Evolutionary conservation across 2,329 filamentous ascomycete genomes (phyloP).

Genomic region (Celoporthe dispersa): DNA sequence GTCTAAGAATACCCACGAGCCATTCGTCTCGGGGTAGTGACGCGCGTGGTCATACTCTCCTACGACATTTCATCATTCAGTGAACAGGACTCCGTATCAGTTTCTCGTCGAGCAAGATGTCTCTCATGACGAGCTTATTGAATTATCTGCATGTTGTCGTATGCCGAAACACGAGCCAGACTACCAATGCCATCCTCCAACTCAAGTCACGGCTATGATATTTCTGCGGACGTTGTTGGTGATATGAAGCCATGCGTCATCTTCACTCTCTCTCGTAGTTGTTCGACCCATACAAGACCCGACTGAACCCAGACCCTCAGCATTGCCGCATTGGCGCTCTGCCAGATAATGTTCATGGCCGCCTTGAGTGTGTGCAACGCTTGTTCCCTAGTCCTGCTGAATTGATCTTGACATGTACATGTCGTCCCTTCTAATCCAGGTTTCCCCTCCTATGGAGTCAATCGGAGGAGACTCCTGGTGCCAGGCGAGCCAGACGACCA

Average conservation of each 20-base stretch:
- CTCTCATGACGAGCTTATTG: neutral
- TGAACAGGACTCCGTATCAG: neutral
- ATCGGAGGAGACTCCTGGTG: neutral
- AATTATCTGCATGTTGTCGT: neutral
- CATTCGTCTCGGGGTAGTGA: too few relatives aligned
- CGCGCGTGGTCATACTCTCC: too few relatives aligned
- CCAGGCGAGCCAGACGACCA: neutral
- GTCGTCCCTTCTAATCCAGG: neutral
- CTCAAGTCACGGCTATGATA: neutral
- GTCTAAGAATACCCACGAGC: too few relatives aligned
- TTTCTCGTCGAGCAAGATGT: too few relatives aligned
- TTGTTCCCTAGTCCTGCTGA: too few relatives aligned
- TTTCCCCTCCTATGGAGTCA: neutral
- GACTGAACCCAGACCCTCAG: neutral
- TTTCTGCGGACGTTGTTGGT: neutral
- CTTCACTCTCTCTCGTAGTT: neutral
- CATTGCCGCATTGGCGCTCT: constrained; percentile 19
- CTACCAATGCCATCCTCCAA: neutral
- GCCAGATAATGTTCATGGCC: constrained; percentile 14
- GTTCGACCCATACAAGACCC: too few relatives aligned
- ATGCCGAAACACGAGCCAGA: neutral
- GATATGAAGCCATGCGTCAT: neutral
- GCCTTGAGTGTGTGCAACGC: constrained; percentile 12
- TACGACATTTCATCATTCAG: too few relatives aligned
- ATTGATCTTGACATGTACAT: neutral